phyloP scores from a whole-genome alignment of 2,329 filamentous ascomycete species.

The Cladosporium sp. region DNA sequence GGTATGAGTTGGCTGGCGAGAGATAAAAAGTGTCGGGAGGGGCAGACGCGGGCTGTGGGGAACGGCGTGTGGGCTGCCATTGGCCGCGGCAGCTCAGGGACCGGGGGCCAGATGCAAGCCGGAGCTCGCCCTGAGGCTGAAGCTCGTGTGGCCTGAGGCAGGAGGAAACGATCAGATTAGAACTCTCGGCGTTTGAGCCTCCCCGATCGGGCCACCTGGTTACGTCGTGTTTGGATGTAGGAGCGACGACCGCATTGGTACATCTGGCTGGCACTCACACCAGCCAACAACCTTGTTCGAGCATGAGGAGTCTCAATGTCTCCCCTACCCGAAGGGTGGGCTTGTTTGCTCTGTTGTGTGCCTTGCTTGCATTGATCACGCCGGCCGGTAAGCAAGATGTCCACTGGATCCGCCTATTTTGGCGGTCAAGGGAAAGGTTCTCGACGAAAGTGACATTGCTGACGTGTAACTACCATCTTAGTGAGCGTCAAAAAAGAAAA shows the following conservation, averaged over 20 bases:
- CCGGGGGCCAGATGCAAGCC: neutral
- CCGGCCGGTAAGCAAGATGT: constrained; percentile 49
- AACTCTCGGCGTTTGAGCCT: constrained; percentile 3
- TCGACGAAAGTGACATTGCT: neutral
- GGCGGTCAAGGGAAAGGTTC: neutral
- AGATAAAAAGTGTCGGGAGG: constrained; percentile 2
- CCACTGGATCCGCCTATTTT: neutral
- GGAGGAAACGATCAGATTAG: neutral
- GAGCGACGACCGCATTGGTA: neutral
- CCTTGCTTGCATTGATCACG: constrained; percentile 55
- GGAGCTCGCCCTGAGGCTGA: neutral
- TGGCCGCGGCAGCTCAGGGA: neutral
- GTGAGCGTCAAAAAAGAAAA: constrained; percentile 88
- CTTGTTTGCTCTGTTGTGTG: constrained; percentile 50
- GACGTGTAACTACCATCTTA: constrained; percentile 31
- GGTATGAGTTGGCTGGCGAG: neutral
- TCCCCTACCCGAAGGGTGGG: constrained; percentile 59
- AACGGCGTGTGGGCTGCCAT: neutral
- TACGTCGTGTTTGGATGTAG: neutral
- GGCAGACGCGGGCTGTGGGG: neutral
- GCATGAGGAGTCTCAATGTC: constrained; percentile 19
- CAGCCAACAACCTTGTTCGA: neutral
- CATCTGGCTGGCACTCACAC: neutral
- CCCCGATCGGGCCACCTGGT: neutral
- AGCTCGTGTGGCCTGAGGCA: too few species aligned